phyloP scores from a whole-genome alignment of 2,329 filamentous ascomycete genomes.

The Chrysosporium keratinophilum region DNA sequence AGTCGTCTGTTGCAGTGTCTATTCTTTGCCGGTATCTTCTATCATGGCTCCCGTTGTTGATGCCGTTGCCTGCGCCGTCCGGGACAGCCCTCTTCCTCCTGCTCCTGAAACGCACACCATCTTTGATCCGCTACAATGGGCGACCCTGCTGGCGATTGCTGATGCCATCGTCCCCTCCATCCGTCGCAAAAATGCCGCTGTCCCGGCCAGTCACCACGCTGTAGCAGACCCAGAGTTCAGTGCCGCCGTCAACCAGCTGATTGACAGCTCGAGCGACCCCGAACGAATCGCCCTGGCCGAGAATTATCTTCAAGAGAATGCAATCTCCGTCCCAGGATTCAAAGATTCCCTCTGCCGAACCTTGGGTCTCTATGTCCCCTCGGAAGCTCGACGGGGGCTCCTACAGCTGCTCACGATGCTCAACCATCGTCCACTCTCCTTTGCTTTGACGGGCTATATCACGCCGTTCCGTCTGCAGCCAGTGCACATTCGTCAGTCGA shows the following conservation, averaged over 20 bases:
- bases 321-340: slow-evolving; percentile 42
- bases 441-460: slow-evolving; percentile 48
- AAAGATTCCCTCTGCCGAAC: slow-evolving; percentile 40
- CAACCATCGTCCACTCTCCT: slow-evolving; percentile 46
- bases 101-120: slow-evolving; percentile 37
- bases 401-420: slow-evolving; percentile 44
- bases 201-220: slow-evolving; percentile 28
- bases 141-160: slow-evolving; percentile 46
- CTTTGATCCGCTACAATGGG: slow-evolving; percentile 49
- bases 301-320: slow-evolving; percentile 41
- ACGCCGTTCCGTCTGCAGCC: slow-evolving; percentile 47
- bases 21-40: not conserved
- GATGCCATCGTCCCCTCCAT: slow-evolving; percentile 50
- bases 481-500: slow-evolving; percentile 43
- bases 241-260: slow-evolving; percentile 26
- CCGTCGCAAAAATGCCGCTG: slow-evolving; percentile 29
- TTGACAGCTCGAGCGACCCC: slow-evolving; percentile 20
- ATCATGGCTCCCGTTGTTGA: slow-evolving; percentile 3
- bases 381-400: slow-evolving; percentile 41
- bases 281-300: slow-evolving; percentile 31
- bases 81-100: slow-evolving; percentile 40
- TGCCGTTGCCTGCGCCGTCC: slow-evolving; percentile 22
- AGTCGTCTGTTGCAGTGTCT: not conserved
- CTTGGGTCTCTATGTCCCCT: slow-evolving; percentile 41
- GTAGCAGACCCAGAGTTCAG: slow-evolving; percentile 36